These are phyloP conservation scores for Berberis vulgaris DNA, from an alignment of 164 flowering plant species.

Conservation along the genomic window DNA sequence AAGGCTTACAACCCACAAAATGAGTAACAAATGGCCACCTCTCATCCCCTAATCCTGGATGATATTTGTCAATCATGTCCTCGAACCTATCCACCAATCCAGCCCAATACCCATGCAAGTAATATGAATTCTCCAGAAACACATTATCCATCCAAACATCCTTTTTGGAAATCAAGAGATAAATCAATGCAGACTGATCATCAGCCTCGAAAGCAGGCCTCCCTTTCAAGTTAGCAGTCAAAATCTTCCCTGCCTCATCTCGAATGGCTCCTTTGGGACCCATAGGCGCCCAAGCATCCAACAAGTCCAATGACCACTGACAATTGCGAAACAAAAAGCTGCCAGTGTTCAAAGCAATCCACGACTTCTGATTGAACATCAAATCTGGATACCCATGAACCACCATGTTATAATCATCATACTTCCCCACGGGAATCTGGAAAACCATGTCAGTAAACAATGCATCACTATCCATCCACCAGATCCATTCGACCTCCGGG, in stretches of 20 bases:
- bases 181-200: slow-evolving; percentile 91
- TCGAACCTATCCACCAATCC: slow-evolving; percentile 81
- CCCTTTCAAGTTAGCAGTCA: slow-evolving; percentile 72
- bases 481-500: slow-evolving; percentile 91
- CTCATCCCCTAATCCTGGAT: slow-evolving; percentile 87
- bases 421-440: slow-evolving; percentile 64
- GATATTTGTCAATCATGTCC: slow-evolving; percentile 84
- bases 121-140: slow-evolving; percentile 71
- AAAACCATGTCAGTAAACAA: slow-evolving; percentile 90
- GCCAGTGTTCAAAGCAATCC: slow-evolving; percentile 88
- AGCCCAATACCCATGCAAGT: slow-evolving; percentile 83
- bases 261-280: slow-evolving; percentile 81
- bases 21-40: slow-evolving; percentile 98
- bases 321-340: slow-evolving; percentile 82
- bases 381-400: slow-evolving; percentile 86
- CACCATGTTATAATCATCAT: slow-evolving; percentile 52
- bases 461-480: slow-evolving; percentile 99
- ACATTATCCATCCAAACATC: slow-evolving; percentile 70
- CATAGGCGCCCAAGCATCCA: slow-evolving; percentile 93
- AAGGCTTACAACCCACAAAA: slow-evolving; percentile 95
- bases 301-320: slow-evolving; percentile 90
- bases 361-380: slow-evolving; percentile 66
- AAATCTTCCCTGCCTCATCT: slow-evolving; percentile 78
- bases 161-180: slow-evolving; percentile 60
- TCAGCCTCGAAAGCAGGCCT: slow-evolving; percentile 90